Percentiles rank a stretch among this genome's conserved stretches.
phyloP scores from a whole-genome alignment of 805 yeast species.

The Pichia gijzeniarum region DNA sequence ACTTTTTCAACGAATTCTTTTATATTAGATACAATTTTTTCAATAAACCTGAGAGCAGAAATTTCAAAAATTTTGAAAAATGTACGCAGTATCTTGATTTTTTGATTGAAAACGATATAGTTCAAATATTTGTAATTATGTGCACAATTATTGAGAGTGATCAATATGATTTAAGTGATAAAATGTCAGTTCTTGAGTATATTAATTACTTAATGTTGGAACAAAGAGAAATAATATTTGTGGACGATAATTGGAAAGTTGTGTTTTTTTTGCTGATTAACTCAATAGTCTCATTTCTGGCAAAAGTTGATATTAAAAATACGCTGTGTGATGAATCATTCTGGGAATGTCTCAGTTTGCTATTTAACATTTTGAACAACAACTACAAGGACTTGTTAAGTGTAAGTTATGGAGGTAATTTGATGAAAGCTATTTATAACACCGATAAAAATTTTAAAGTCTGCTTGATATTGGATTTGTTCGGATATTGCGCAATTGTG shows the following conservation, averaged over 20 bases:
- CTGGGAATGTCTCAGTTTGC: conserved; percentile 19
- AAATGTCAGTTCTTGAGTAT: conserved; percentile 18
- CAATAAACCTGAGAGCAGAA: conserved; percentile 1
- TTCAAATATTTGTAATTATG: conserved; percentile 12
- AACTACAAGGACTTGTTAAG: conserved; percentile 5
- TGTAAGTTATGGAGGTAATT: neutral
- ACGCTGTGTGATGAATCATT: neutral
- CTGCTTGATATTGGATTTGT: conserved; percentile 17
- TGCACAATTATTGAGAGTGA: conserved; percentile 13
- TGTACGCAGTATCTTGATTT: conserved; percentile 15
- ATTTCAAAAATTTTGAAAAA: conserved; percentile 9
- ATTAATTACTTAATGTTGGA: conserved; percentile 22
- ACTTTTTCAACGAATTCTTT: conserved; percentile 9
- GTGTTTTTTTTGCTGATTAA: conserved; percentile 17
- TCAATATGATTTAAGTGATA: neutral
- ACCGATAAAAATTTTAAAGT: conserved; percentile 9
- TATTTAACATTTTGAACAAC: conserved; percentile 19
- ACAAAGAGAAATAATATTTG: neutral
- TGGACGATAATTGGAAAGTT: conserved; percentile 1
- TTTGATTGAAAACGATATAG: conserved; percentile 11
- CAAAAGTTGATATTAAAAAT: neutral
- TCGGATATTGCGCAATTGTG: conserved; percentile 20
- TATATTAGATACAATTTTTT: conserved; percentile 11
- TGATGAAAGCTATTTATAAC: neutral
- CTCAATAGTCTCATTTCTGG: conserved; percentile 5